These are phyloP conservation scores for Alliaria petiolata DNA, from an alignment of 345 rosid genomes.

Conservation along the genomic window DNA sequence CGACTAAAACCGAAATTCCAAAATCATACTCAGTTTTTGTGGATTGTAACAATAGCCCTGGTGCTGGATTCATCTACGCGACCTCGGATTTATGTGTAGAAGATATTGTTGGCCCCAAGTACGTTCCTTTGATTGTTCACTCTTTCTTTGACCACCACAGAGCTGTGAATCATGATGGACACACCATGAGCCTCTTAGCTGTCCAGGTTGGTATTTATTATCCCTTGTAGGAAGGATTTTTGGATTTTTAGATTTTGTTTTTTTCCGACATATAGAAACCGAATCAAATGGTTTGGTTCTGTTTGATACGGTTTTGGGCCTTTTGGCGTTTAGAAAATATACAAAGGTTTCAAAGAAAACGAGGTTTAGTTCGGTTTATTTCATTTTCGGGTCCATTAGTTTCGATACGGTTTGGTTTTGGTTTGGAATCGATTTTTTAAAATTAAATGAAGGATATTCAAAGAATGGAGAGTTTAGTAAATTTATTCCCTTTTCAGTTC, in stretches of 20 bases:
- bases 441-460: too few relatives aligned
- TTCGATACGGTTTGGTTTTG: too few relatives aligned
- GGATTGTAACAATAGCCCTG: slow-evolving; percentile 58
- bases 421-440: too few relatives aligned
- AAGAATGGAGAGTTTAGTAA: not conserved
- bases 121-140: slow-evolving; percentile 16
- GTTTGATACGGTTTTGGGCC: not conserved
- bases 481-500: too few relatives aligned
- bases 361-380: not conserved
- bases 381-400: too few relatives aligned
- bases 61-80: slow-evolving; percentile 61
- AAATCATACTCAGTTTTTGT: slow-evolving; percentile 46
- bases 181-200: slow-evolving; percentile 13
- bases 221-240: not conserved
- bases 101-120: slow-evolving; percentile 39
- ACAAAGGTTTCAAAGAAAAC: not conserved
- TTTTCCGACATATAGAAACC: too few relatives aligned
- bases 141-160: slow-evolving; percentile 22
- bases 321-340: not conserved
- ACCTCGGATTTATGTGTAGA: slow-evolving; percentile 34
- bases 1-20: slow-evolving; percentile 25
- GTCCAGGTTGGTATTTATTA: slow-evolving; percentile 26
- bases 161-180: slow-evolving; percentile 28
- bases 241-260: not conserved
- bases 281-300: not conserved